Percentiles rank a stretch among this genome's conserved stretches.
These are phyloP conservation scores for Ophiorrhiza pumila DNA, from an alignment of 257 asterid genomes.

Conservation along the genomic window DNA sequence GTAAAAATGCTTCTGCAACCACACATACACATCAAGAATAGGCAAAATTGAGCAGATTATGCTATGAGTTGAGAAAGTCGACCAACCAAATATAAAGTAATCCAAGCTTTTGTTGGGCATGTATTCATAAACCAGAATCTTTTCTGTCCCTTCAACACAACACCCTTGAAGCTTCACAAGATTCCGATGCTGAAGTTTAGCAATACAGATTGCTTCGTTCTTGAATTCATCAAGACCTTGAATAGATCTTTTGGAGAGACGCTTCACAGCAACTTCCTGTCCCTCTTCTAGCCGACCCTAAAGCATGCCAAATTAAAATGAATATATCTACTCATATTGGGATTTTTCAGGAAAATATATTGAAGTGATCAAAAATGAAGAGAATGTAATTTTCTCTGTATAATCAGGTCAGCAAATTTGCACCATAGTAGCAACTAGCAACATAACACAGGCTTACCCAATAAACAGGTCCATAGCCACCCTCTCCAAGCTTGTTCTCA, in stretches of 20 bases:
- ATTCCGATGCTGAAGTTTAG: slow-evolving; percentile 40
- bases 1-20: neutral
- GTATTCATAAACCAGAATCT: slow-evolving; percentile 35
- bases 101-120: slow-evolving; percentile 33
- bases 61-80: slow-evolving; percentile 2
- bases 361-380: neutral
- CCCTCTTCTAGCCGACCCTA: slow-evolving; percentile 35
- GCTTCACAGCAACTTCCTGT: slow-evolving; percentile 37
- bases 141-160: slow-evolving; percentile 34
- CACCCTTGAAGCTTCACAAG: slow-evolving; percentile 39
- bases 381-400: neutral
- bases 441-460: slow-evolving; percentile 9
- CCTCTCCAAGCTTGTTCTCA: slow-evolving; percentile 42
- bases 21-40: neutral
- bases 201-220: slow-evolving; percentile 35
- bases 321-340: slow-evolving; percentile 14
- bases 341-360: slow-evolving; percentile 15
- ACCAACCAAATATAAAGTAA: slow-evolving; percentile 32
- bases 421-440: neutral
- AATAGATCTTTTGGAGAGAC: slow-evolving; percentile 27
- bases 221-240: slow-evolving; percentile 38
- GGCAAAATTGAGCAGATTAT: neutral
- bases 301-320: neutral
- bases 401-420: neutral
- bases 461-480: slow-evolving; percentile 46